A percentile compares a stretch with the other conserved stretches of the same genome.
phyloP scores from a whole-genome alignment of 179 eudicot genomes.

The Spinacia oleracea region DNA sequence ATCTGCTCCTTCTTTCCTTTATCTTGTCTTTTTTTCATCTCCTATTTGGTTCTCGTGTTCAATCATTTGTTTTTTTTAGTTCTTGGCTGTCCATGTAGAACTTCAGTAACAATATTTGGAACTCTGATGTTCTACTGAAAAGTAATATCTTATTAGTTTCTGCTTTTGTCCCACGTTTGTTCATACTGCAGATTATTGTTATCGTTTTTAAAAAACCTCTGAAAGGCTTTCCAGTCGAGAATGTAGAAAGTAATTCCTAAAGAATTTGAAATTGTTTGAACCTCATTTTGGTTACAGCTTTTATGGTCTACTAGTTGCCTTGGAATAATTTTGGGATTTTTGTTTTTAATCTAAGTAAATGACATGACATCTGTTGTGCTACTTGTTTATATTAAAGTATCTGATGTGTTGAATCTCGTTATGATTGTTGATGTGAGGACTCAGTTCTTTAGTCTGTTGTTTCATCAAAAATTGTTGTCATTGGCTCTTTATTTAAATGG shows the following conservation, averaged over 20 bases:
- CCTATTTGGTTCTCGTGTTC: background rate
- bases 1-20: constrained; percentile 7
- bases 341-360: background rate
- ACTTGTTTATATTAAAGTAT: too few species aligned
- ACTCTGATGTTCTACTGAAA: background rate
- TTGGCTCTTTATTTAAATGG: background rate
- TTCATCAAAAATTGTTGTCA: background rate
- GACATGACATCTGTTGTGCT: background rate
- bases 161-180: background rate
- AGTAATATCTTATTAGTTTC: background rate
- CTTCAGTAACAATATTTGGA: background rate
- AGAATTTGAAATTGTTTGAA: background rate
- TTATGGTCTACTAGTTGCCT: background rate
- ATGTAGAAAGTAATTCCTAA: background rate
- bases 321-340: background rate
- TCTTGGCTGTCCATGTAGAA: background rate
- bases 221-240: background rate
- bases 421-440: background rate
- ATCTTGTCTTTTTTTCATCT: background rate
- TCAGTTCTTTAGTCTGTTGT: background rate
- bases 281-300: background rate
- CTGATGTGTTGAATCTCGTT: background rate
- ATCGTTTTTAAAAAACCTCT: background rate
- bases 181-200: background rate
- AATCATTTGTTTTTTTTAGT: background rate